A percentile compares a stretch with the other conserved stretches of the same genome.
phyloP scores from a whole-genome alignment of 257 asterid species.

The Gentiana dahurica region DNA sequence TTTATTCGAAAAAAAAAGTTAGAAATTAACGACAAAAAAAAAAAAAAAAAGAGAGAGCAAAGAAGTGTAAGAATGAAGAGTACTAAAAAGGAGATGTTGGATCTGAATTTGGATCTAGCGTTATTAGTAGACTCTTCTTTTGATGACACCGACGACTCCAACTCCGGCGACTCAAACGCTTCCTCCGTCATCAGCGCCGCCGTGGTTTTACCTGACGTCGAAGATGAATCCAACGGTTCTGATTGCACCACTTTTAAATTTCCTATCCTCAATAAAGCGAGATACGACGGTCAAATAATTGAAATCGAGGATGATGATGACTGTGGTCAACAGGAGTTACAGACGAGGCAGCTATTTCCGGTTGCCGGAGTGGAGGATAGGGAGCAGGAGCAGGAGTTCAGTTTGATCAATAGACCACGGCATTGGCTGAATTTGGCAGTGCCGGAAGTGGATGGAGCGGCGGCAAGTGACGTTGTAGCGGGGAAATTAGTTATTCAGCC shows the following conservation, averaged over 20 bases:
- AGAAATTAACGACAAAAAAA: too few relatives aligned
- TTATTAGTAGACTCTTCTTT: slow-evolving; percentile 23
- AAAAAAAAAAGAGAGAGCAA: too few relatives aligned
- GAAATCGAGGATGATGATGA: slow-evolving; percentile 1
- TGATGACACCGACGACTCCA: slow-evolving; percentile 29
- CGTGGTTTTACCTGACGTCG: slow-evolving; percentile 22
- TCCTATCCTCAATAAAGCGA: slow-evolving; percentile 37
- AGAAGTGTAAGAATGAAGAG: not conserved
- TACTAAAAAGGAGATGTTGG: slow-evolving; percentile 48
- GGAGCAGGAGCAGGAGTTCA: not conserved
- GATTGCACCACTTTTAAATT: slow-evolving; percentile 47
- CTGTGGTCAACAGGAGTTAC: not conserved
- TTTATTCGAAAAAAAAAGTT: too few relatives aligned
- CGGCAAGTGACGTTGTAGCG: slow-evolving; percentile 4
- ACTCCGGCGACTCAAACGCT: slow-evolving; percentile 48
- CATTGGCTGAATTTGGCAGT: slow-evolving; percentile 70
- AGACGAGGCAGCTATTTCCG: slow-evolving; percentile 59
- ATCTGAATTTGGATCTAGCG: slow-evolving; percentile 67
- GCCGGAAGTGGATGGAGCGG: slow-evolving; percentile 25
- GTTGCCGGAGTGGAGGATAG: slow-evolving; percentile 10
- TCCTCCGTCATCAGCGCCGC: slow-evolving; percentile 25
- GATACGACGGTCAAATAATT: not conserved
- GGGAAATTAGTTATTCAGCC: slow-evolving; percentile 21
- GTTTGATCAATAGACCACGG: slow-evolving; percentile 10
- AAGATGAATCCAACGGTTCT: slow-evolving; percentile 41